These are phyloP conservation scores for Paxillus rubicundulus DNA, from an alignment of 768 basidiomycete genomes.

Conservation along the genomic window DNA sequence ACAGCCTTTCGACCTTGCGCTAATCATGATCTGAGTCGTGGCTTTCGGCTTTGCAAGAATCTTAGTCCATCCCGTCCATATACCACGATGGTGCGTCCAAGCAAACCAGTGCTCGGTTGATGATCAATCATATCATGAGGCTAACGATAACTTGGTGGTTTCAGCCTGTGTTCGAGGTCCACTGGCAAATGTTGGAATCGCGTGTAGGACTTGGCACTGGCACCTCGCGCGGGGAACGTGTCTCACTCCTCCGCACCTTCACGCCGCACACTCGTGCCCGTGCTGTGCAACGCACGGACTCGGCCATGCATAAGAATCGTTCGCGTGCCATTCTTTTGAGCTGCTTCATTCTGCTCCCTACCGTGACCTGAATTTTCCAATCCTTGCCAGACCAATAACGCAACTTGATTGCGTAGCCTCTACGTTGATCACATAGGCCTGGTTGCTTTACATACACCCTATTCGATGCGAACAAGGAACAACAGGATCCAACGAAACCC, in stretches of 20 bases:
- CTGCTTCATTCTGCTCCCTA: slow-evolving; percentile 14
- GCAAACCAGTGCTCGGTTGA: too few relatives aligned
- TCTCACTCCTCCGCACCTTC: slow-evolving; percentile 17
- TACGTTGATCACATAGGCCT: slow-evolving; percentile 11
- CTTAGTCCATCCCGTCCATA: too few relatives aligned
- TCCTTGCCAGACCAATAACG: slow-evolving; percentile 2
- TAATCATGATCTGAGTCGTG: too few relatives aligned
- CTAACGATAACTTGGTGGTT: too few relatives aligned
- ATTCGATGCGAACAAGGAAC: slow-evolving; percentile 25
- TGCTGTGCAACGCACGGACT: slow-evolving; percentile 25
- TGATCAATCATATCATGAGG: too few relatives aligned
- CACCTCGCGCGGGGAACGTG: slow-evolving; percentile 29
- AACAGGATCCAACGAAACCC: slow-evolving; percentile 25
- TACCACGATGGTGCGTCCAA: too few relatives aligned
- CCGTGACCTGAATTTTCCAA: slow-evolving; percentile 1
- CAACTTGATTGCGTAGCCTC: slow-evolving; percentile 1
- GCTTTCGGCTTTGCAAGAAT: too few relatives aligned
- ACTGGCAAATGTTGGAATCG: too few relatives aligned
- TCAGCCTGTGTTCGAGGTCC: too few relatives aligned
- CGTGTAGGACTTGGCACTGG: slow-evolving; percentile 15
- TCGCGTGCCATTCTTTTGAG: slow-evolving; percentile 21
- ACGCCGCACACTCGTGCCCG: slow-evolving; percentile 32
- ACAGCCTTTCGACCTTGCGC: too few relatives aligned
- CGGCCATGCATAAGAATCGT: slow-evolving; percentile 24
- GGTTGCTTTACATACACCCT: slow-evolving; percentile 5